Conservation (phyloP, 108 stramenopile genomes). For the Chaetoceros muelleri region DNA sequence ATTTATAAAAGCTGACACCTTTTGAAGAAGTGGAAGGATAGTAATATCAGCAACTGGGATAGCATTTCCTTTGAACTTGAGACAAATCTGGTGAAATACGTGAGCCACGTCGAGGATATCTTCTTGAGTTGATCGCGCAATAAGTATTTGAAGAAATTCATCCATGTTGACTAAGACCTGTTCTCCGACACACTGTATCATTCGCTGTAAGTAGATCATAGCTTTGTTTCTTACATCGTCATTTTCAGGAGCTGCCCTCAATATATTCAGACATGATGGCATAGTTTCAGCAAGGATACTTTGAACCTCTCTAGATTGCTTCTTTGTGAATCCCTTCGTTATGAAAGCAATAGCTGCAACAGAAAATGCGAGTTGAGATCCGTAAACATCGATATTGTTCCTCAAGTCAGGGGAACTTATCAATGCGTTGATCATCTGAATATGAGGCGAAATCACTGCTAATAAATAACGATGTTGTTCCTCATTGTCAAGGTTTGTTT, state of each 20-base stretch:
- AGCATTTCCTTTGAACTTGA: slow-evolving; percentile 46
- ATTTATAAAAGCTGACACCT: slow-evolving; percentile 31
- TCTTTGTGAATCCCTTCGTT: slow-evolving; percentile 53
- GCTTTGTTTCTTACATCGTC: slow-evolving; percentile 42
- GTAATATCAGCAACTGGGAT: slow-evolving; percentile 34
- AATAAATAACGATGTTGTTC: slow-evolving; percentile 45
- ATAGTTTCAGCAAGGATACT: slow-evolving; percentile 45
- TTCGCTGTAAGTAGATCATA: slow-evolving; percentile 45
- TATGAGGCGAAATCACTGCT: slow-evolving; percentile 55
- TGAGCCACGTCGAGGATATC: slow-evolving; percentile 58
- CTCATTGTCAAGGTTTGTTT: slow-evolving; percentile 36
- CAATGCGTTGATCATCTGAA: slow-evolving; percentile 40
- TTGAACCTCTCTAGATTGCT: slow-evolving; percentile 41
- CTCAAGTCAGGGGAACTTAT: slow-evolving; percentile 18
- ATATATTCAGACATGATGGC: slow-evolving; percentile 23
- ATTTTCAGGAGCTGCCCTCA: slow-evolving; percentile 28
- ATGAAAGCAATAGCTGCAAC: slow-evolving; percentile 58
- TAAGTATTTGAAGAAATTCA: slow-evolving; percentile 31
- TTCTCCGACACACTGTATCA: slow-evolving; percentile 45
- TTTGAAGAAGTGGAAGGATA: slow-evolving; percentile 51
- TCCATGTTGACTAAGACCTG: slow-evolving; percentile 40
- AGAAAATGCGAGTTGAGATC: slow-evolving; percentile 36
- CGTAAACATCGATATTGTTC: slow-evolving; percentile 28
- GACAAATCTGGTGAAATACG: slow-evolving; percentile 53
- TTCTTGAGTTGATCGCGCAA: slow-evolving; percentile 32